phyloP scores from a whole-genome alignment of 768 basidiomycete genomes.

The Rhizopogon roseolus region DNA sequence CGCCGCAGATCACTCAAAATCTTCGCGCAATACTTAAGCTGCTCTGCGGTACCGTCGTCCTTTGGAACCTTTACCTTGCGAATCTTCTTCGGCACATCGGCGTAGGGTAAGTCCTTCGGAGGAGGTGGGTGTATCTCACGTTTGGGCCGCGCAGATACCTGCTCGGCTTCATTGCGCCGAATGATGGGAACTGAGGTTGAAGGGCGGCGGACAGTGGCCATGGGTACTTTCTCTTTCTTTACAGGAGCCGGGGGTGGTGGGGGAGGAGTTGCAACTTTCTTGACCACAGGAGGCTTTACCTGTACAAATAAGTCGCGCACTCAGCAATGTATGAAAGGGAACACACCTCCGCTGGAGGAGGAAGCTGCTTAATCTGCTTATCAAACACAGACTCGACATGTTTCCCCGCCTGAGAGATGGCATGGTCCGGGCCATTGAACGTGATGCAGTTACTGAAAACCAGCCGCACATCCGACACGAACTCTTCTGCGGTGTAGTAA shows the following conservation, averaged over 20 bases:
- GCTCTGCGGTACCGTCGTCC: constrained; percentile 71
- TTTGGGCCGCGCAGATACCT: constrained; percentile 74
- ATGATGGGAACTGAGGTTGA: constrained; percentile 83
- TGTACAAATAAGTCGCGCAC: constrained; percentile 17
- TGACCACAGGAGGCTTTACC: constrained; percentile 40
- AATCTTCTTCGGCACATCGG: constrained; percentile 66
- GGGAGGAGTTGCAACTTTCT: constrained; percentile 36
- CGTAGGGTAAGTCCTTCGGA: constrained; percentile 85
- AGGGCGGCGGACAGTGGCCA: constrained; percentile 54
- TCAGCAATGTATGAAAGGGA: constrained; percentile 12
- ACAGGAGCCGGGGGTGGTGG: constrained; percentile 26
- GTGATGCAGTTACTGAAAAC: constrained; percentile 85
- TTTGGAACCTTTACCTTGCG: constrained; percentile 56
- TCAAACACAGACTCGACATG: constrained; percentile 83
- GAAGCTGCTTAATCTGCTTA: constrained; percentile 82
- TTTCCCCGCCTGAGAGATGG: constrained; percentile 73
- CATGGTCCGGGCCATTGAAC: constrained; percentile 93
- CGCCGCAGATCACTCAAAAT: constrained; percentile 70
- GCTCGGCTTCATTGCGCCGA: constrained; percentile 65
- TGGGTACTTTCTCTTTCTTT: constrained; percentile 28
- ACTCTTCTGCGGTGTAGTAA: constrained; percentile 74
- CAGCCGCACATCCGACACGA: constrained; percentile 78
- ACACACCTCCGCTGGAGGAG: constrained; percentile 70
- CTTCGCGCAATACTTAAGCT: constrained; percentile 79
- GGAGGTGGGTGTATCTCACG: constrained; percentile 97